Evolutionary conservation across 164 flowering plant genomes (phyloP).

Genomic region (Macadamia integrifolia): DNA sequence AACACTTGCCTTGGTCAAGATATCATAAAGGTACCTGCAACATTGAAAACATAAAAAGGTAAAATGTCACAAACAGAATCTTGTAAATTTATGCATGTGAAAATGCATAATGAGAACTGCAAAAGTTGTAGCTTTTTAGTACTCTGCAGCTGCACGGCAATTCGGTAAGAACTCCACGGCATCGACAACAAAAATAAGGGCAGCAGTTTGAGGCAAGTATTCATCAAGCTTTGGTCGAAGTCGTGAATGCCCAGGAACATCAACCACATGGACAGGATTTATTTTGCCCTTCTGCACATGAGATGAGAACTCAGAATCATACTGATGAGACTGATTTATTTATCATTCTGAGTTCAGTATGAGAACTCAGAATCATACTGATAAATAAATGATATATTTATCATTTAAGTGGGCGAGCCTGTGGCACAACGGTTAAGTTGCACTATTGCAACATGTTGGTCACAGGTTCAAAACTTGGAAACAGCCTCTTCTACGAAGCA

Average conservation of each 20-base stretch:
- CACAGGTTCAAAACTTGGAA: no score
- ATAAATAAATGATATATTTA: no score
- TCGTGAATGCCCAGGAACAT: constrained; percentile 95
- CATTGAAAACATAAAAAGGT: constrained; percentile 1
- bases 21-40: constrained; percentile 83
- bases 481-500: no score
- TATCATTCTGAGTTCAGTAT: no score
- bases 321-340: background rate
- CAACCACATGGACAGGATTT: constrained; percentile 74
- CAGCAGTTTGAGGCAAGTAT: constrained; percentile 77
- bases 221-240: constrained; percentile 90
- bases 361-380: no score
- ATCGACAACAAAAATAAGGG: constrained; percentile 84
- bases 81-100: background rate
- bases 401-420: no score
- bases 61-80: background rate
- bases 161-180: constrained; percentile 85
- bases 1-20: constrained; percentile 72
- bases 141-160: constrained; percentile 88
- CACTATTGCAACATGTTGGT: no score
- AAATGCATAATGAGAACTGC: background rate
- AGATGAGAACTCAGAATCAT: background rate
- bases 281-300: constrained; percentile 35
- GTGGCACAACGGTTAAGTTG: no score
- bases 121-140: constrained; percentile 10